Evolutionary conservation across 83 land plant genomes (phyloP).

Genomic region (Thuja plicata): DNA sequence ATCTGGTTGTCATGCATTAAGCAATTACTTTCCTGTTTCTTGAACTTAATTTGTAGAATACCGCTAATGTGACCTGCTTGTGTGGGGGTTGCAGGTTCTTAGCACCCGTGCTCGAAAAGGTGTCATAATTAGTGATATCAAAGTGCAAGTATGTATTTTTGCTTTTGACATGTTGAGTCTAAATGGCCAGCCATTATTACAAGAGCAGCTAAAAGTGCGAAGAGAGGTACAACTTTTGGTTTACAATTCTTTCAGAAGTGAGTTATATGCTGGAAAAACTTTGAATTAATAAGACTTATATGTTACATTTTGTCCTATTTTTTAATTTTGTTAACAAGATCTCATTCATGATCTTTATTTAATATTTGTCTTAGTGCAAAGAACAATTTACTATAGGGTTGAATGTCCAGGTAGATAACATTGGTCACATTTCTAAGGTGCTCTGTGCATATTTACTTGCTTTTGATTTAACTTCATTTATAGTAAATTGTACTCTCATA

Average conservation of each 20-base stretch:
- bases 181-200: slow-evolving; percentile 79
- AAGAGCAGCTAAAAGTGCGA: slow-evolving; percentile 81
- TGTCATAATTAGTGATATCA: slow-evolving; percentile 79
- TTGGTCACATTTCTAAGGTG: neutral
- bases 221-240: slow-evolving; percentile 68
- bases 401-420: slow-evolving; percentile 4
- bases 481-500: neutral
- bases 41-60: neutral
- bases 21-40: neutral
- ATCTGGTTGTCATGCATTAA: neutral
- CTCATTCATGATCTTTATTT: neutral
- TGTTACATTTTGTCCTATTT: neutral
- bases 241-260: neutral
- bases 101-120: slow-evolving; percentile 93
- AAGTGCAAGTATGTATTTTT: slow-evolving; percentile 88
- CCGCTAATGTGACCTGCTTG: neutral
- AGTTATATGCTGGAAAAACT: neutral
- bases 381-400: neutral
- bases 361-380: neutral
- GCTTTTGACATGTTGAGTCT: slow-evolving; percentile 89
- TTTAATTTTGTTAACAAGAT: neutral
- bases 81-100: slow-evolving; percentile 58
- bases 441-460: neutral
- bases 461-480: neutral
- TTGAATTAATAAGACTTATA: neutral